Evolutionary conservation across 495 filamentous ascomycete genomes (phyloP), one percentile per base, ranked within the genome.

Genomic region (Xylaria bambusicola): DNA sequence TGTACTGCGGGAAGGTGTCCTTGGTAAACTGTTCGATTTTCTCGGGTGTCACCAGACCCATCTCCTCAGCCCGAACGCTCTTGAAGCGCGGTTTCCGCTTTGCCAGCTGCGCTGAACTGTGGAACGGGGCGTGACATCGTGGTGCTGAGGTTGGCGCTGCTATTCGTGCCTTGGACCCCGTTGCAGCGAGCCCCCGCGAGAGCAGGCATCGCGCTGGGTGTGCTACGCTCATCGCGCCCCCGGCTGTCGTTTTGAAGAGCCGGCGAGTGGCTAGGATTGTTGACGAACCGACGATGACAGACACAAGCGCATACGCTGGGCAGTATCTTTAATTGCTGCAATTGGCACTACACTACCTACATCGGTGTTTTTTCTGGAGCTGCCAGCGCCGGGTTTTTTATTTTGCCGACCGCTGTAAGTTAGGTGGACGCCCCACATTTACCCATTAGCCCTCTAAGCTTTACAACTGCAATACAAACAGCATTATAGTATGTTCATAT

Each of bases 1-100:
- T 86, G 76, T 95, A 97, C 5, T 77, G 67, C 59, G 82, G 73
- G 70, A 87, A 88, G 36, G 69, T 61, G 64, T 80, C 58, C 54
- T 74, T 55, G 57, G 82, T 70, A 66, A 71, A 80, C 52, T 75
- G 56, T 7, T 75, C 69, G 48, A 80, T 49, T 56, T 75, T 69
- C 31, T 76, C 62, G 33, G 74, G 66, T 21, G 67, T 63, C 27
- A 69, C 51, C 8, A 80, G 63, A 23, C 76, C 77, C 68, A 80
- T 73, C 48, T 79, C 73, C 56, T 62, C 66, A 20, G 77, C 77
- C 27, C 67, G 71, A 33, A 80, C 70, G 60, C 64, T 79, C 67
- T 69, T 69, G 53, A 79, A 80, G 21, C 75, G 68, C 21, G 78
- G 64, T 60, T 69, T 67, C 61, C 71, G 70, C 63, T 71, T 71